These are phyloP conservation scores for Aegle marmelos DNA, from an alignment of 345 rosid genomes.

Conservation along the genomic window DNA sequence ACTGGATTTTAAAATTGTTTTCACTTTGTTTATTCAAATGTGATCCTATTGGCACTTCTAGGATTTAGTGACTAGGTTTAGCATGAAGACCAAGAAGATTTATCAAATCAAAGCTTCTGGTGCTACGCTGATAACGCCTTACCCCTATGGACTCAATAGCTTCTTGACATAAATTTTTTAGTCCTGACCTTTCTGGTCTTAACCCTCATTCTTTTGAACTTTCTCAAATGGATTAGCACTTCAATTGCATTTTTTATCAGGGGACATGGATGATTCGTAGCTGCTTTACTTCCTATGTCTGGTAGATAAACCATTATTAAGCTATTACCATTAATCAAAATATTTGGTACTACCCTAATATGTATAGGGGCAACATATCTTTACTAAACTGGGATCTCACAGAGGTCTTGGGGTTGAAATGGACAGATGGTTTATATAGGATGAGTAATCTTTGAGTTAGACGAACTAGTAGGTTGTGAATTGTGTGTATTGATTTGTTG, in stretches of 20 bases:
- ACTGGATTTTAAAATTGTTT: background rate
- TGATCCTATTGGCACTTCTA: background rate
- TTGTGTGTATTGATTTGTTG: background rate
- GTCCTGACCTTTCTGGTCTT: background rate
- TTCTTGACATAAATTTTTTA: background rate
- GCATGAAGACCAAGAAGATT: background rate
- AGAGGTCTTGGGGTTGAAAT: background rate
- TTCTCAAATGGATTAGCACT: background rate
- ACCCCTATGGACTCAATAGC: background rate
- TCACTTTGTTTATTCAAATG: background rate
- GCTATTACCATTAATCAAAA: background rate
- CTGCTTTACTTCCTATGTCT: background rate
- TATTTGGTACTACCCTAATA: background rate
- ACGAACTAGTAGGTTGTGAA: background rate
- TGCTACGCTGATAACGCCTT: background rate
- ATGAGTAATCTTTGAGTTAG: background rate
- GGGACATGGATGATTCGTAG: background rate
- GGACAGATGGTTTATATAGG: background rate
- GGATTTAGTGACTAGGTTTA: background rate
- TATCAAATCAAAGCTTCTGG: background rate
- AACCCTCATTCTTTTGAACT: background rate
- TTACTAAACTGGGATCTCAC: background rate
- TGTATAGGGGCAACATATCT: background rate
- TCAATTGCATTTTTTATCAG: background rate
- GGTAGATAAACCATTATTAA: background rate